These are phyloP conservation scores for Fraxinus anomala DNA, from an alignment of 257 asterid genomes.

Conservation along the genomic window DNA sequence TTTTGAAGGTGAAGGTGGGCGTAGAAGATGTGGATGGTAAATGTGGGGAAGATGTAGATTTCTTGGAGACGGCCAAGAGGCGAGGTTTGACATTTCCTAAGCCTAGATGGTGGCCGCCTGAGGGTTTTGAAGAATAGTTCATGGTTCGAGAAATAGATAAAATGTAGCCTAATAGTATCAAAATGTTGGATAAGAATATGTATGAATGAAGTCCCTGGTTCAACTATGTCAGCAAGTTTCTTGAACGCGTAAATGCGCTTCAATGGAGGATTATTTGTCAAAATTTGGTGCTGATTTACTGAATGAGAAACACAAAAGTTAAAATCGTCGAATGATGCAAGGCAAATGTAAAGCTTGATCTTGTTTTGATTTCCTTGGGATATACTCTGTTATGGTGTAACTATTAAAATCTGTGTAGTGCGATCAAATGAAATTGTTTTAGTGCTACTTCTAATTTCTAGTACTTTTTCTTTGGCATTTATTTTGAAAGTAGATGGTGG, in stretches of 20 bases:
- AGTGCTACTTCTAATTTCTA: neutral
- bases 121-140: constrained; percentile 22
- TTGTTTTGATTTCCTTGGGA: neutral
- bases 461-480: neutral
- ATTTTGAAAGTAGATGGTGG: no score
- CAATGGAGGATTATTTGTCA: neutral
- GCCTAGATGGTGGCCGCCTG: constrained; percentile 49
- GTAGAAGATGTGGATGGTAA: constrained; percentile 9
- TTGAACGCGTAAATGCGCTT: neutral
- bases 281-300: neutral
- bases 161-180: neutral
- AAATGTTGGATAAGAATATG: neutral
- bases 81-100: constrained; percentile 39
- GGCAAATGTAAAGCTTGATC: constrained; percentile 1
- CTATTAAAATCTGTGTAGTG: neutral
- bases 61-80: constrained; percentile 36
- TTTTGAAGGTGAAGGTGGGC: constrained; percentile 16
- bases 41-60: constrained; percentile 21
- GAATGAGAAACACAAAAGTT: neutral
- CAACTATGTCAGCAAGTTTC: neutral
- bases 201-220: neutral
- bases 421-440: neutral
- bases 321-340: neutral
- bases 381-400: constrained; percentile 5
- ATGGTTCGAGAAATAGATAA: neutral